Evolutionary conservation across 108 stramenopile species (phyloP).

Genomic region (Cylindrotheca fusiformis): DNA sequence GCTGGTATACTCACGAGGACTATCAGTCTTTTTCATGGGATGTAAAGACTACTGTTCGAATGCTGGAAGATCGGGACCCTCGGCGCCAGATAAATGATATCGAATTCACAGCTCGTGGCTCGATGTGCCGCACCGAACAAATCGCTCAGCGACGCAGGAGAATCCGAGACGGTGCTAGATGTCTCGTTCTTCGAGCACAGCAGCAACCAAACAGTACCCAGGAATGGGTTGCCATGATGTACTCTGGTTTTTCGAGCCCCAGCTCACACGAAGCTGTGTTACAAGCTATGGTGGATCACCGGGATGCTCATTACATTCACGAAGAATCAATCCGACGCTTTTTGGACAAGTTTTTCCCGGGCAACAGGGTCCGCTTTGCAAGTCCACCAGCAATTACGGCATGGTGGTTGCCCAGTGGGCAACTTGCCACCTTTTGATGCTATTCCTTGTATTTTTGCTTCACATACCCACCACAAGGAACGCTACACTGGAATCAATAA

Average conservation of each 20-base stretch:
- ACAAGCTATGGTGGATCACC: background rate
- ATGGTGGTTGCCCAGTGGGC: too few species aligned
- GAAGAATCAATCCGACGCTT: too few species aligned
- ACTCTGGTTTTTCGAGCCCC: background rate
- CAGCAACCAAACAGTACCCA: background rate
- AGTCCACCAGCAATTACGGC: too few species aligned
- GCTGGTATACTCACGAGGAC: conserved; percentile 17
- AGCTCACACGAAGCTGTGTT: background rate
- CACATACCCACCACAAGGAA: too few species aligned
- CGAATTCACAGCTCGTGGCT: conserved; percentile 13
- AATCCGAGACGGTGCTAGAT: background rate
- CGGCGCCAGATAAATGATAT: conserved; percentile 9
- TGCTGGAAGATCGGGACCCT: conserved; percentile 11
- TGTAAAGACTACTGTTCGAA: conserved; percentile 13
- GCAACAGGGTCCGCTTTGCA: too few species aligned
- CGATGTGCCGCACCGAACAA: background rate
- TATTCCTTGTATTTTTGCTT: too few species aligned
- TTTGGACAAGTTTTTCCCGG: too few species aligned
- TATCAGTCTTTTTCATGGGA: conserved; percentile 18
- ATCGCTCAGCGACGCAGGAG: background rate
- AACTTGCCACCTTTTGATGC: too few species aligned
- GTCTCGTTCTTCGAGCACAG: background rate
- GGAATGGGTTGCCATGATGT: background rate
- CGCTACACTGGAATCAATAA: too few species aligned
- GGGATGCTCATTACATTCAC: too few species aligned